Evolutionary conservation across 1,284 basidiomycete genomes (phyloP), one percentile per base, ranked within the genome.

Genomic region (Neonothopanus nambi): DNA sequence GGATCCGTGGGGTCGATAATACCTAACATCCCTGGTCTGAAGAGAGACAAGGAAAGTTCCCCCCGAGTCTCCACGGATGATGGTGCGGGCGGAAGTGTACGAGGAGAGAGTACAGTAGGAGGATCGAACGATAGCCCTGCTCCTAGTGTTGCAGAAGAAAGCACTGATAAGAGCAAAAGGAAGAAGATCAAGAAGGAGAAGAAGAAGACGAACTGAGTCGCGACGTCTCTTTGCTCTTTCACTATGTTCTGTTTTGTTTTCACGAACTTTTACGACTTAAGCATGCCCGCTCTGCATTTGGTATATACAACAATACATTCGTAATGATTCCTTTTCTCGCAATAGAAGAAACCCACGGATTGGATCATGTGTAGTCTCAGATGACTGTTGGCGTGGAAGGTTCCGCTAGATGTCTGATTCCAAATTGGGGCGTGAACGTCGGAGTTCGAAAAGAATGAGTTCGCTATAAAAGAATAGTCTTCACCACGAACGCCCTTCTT

Each of bases 1-100:
- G 80, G 82, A 30, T 81, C 75, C 20, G 67, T 77, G 17, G 67
- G 76, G 30, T 72, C 73, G 44, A 68, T 72, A 20, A 78, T 85
- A 55, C 30, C 30, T 33, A 33, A 33, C 13, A 33, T 33, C 79
- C 52, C 82, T 43, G 76, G 76, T 11, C 65, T 77, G 59, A 70
- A 70, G 51, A 66, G 70, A 56, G 23, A 63, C 59, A 46, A 55
- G 43, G 37, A 60, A 54, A 20, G 43, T n/a, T 72, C 74, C 35
- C 73, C 74, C 2, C 63, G 70, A 47, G 71, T 69, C 17, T 75
- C 74, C 5, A 64, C 59, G 1, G 76, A 76, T 55, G 68, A 74
- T 30, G 67, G 61, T 43, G 58, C 62, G 20, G 59, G 52, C 1
- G 42, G 48, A 50, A 50, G 49, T 28, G 41, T 48, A 33, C 67